Evolutionary conservation across 345 rosid species (phyloP).

Genomic region (Cochlearia excelsa): DNA sequence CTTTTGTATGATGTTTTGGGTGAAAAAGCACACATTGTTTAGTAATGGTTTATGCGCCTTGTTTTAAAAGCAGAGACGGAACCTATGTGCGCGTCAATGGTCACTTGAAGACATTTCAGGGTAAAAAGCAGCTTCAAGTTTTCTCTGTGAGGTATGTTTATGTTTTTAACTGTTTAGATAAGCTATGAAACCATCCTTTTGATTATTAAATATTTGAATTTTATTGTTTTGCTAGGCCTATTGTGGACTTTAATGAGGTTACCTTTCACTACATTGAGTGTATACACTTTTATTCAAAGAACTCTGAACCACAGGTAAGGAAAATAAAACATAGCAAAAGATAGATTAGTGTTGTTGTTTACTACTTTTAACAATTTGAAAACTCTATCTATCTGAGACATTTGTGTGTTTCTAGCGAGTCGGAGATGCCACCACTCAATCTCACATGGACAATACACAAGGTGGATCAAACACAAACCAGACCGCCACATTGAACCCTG

Average conservation of each 20-base stretch:
- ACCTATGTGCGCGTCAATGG: conserved; percentile 78
- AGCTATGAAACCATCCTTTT: conserved; percentile 1
- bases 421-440: conserved; percentile 37
- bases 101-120: conserved; percentile 69
- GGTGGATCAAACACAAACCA: conserved; percentile 29
- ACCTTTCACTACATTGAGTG: conserved; percentile 87
- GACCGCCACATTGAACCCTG: conserved; percentile 47
- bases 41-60: conserved; percentile 13
- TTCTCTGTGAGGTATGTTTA: conserved; percentile 70
- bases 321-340: neutral
- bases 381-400: no score
- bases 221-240: conserved; percentile 53
- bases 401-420: no score
- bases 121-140: conserved; percentile 56
- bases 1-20: no score
- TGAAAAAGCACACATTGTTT: no score
- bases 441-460: conserved; percentile 40
- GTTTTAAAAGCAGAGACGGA: conserved; percentile 57
- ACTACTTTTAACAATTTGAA: no score
- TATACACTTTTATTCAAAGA: conserved; percentile 58
- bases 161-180: no score
- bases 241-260: conserved; percentile 72
- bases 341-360: no score
- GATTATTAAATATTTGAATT: neutral
- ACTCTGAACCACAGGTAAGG: conserved; percentile 61